These are phyloP conservation scores for Colletotrichum zoysiae DNA, from an alignment of 2,329 filamentous ascomycete species.

Conservation along the genomic window DNA sequence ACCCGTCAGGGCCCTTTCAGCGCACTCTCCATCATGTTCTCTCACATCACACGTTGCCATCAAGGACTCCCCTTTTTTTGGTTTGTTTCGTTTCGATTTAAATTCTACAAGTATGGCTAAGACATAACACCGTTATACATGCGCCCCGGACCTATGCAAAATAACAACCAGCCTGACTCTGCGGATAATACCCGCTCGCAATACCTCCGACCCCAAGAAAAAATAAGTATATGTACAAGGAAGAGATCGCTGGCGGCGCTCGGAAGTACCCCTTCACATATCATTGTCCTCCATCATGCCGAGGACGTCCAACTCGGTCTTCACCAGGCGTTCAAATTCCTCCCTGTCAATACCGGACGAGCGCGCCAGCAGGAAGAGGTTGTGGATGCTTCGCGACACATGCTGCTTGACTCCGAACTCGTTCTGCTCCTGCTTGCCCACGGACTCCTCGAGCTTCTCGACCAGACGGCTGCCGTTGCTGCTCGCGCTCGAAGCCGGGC, in stretches of 20 bases:
- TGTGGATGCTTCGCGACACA: conserved; percentile 82
- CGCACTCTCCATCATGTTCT: not conserved
- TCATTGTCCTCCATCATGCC: conserved; percentile 74
- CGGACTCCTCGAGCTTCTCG: conserved; percentile 70
- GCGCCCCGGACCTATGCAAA: conserved; percentile 36
- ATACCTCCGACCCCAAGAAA: conserved; percentile 23
- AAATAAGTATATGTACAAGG: conserved; percentile 30
- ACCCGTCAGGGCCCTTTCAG: not conserved
- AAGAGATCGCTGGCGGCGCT: conserved; percentile 10
- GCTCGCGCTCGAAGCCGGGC: conserved; percentile 69
- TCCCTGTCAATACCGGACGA: conserved; percentile 78
- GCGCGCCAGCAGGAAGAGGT: conserved; percentile 77
- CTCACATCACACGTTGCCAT: not conserved
- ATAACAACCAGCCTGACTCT: conserved; percentile 23
- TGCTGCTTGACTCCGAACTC: conserved; percentile 84
- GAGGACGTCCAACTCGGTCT: conserved; percentile 78
- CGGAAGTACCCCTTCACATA: conserved; percentile 1
- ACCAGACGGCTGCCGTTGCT: conserved; percentile 69
- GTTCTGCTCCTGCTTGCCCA: conserved; percentile 69
- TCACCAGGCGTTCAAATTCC: conserved; percentile 81
- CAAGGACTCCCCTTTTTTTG: no score
- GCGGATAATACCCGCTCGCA: conserved; percentile 37
- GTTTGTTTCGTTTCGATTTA: not conserved
- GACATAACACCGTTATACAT: conserved; percentile 29
- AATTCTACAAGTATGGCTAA: conserved; percentile 15